A percentile compares a stretch with the other conserved stretches of the same genome.
Conservation (phyloP, 2,329 filamentous ascomycete genomes). For the Xylaria sp. region DNA sequence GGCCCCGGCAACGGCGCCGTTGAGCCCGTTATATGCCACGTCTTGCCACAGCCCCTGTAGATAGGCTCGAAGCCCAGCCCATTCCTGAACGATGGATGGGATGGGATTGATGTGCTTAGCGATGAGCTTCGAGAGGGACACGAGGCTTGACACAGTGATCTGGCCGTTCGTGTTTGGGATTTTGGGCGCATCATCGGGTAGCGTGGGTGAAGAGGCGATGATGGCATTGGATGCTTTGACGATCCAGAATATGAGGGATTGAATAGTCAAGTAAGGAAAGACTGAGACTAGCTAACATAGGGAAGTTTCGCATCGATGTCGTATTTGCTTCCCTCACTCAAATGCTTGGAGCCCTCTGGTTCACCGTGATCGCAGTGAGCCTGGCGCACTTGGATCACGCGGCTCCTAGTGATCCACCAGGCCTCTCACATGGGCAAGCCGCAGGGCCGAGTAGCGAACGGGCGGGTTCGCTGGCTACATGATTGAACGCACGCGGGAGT, state of each 20-base stretch:
- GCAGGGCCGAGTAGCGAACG: no score
- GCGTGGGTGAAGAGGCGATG: conserved; percentile 42
- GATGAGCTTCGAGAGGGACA: conserved; percentile 56
- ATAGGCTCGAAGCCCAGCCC: conserved; percentile 53
- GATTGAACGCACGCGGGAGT: no score
- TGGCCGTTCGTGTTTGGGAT: conserved; percentile 54
- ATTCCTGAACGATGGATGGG: conserved; percentile 53
- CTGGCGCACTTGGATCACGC: not conserved
- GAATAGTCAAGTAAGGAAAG: conserved; percentile 3
- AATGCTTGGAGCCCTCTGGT: not conserved
- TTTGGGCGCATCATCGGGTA: conserved; percentile 31
- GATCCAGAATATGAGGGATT: conserved; percentile 52
- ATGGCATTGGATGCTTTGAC: conserved; percentile 54
- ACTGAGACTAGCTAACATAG: not conserved
- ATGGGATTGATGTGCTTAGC: conserved; percentile 50
- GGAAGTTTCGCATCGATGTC: not conserved
- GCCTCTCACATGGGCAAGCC: not conserved
- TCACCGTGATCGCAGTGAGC: not conserved
- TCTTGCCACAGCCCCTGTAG: conserved; percentile 57
- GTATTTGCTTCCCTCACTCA: conserved; percentile 2
- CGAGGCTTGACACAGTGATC: conserved; percentile 51
- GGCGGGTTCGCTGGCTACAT: no score
- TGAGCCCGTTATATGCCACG: conserved; percentile 58
- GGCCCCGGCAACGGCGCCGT: conserved; percentile 58
- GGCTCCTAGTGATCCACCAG: not conserved